phyloP scores from a whole-genome alignment of 1,284 basidiomycete genomes.

The Cryptococcus amylolentus region DNA sequence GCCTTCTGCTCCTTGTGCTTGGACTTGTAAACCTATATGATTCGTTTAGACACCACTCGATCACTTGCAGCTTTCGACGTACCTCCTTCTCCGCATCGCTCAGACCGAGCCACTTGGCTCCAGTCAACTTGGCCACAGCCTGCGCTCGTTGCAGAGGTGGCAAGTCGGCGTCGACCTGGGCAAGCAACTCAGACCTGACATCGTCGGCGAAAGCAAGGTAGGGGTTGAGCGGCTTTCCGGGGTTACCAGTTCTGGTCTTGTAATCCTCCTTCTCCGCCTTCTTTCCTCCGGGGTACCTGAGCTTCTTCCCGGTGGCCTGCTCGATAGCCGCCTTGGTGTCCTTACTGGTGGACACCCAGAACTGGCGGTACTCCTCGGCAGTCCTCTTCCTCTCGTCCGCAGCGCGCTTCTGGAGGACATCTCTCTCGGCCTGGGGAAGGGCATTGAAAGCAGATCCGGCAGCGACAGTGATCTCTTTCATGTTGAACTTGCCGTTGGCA shows the following conservation, averaged over 20 bases:
- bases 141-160: slow-evolving; percentile 3
- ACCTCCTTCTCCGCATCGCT: slow-evolving; percentile 32
- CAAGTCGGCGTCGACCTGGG: slow-evolving; percentile 2
- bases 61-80: slow-evolving; percentile 7
- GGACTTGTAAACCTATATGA: slow-evolving; percentile 18
- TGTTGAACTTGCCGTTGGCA: slow-evolving; percentile 17
- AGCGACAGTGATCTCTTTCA: slow-evolving; percentile 10
- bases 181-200: slow-evolving; percentile 5
- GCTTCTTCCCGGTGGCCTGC: slow-evolving; percentile 23
- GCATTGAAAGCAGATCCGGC: slow-evolving; percentile 23
- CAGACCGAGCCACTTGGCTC: slow-evolving; percentile 31
- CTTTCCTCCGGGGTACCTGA: slow-evolving; percentile 26
- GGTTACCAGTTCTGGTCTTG: slow-evolving; percentile 22
- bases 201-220: slow-evolving; percentile 27
- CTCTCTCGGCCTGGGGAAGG: slow-evolving; percentile 7
- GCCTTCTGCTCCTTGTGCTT: slow-evolving; percentile 15
- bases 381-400: slow-evolving; percentile 6
- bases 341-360: slow-evolving; percentile 21
- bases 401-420: slow-evolving; percentile 3
- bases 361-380: slow-evolving; percentile 24
- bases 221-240: slow-evolving; percentile 26
- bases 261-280: slow-evolving; percentile 12
- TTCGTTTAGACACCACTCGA: not conserved
- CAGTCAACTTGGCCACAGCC: slow-evolving; percentile 21
- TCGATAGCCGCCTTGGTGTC: slow-evolving; percentile 24